phyloP scores from a whole-genome alignment of 2,329 filamentous ascomycete genomes.

The Cercospora sp. region DNA sequence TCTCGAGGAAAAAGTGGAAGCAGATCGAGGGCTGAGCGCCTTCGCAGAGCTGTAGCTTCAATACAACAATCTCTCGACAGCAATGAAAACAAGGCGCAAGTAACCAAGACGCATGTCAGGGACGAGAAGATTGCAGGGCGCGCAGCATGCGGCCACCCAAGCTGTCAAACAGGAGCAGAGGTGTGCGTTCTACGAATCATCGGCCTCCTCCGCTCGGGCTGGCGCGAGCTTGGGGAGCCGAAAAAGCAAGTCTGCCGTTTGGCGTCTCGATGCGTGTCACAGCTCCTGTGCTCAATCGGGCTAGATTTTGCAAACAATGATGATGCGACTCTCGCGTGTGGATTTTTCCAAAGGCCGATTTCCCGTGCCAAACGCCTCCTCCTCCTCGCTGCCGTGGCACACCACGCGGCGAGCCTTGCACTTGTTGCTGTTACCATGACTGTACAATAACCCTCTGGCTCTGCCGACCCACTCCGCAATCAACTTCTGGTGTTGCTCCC shows the following conservation, averaged over 20 bases:
- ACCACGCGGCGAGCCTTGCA: neutral
- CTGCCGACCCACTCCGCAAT: neutral
- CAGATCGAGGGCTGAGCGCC: neutral
- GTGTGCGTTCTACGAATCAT: neutral
- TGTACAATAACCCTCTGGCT: neutral
- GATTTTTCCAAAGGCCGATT: constrained; percentile 1
- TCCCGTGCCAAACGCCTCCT: constrained; percentile 2
- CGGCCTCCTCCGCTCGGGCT: constrained; percentile 1
- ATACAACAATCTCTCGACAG: neutral
- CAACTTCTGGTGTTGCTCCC: neutral
- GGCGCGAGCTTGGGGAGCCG: constrained; percentile 2
- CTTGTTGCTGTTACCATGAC: neutral
- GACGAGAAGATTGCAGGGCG: constrained; percentile 1
- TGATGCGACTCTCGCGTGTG: neutral
- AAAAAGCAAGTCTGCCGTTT: neutral
- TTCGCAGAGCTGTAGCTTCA: neutral
- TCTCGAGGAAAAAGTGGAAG: neutral
- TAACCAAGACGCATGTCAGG: neutral
- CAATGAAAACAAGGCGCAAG: neutral
- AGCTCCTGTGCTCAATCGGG: neutral
- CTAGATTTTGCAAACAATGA: constrained; percentile 4
- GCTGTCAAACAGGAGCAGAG: neutral
- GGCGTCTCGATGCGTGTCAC: neutral
- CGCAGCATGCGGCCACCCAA: neutral
- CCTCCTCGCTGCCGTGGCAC: neutral